Conservation (phyloP, 2,329 filamentous ascomycete genomes). For the Hymenoscyphus linearis region DNA sequence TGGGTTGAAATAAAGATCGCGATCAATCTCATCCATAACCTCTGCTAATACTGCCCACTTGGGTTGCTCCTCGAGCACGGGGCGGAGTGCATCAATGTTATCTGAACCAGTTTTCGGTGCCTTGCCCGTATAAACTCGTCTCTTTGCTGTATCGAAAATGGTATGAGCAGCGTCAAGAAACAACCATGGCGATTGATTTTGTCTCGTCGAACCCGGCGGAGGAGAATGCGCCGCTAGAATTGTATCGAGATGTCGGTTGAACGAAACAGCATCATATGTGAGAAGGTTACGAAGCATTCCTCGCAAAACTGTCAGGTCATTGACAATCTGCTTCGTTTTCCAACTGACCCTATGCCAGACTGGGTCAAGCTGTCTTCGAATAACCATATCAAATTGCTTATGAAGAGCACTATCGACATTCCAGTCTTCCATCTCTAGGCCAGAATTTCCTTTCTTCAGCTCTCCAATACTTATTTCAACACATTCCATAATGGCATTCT, state of each 20-base stretch:
- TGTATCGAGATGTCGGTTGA: constrained; percentile 89
- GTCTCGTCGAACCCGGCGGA: constrained; percentile 76
- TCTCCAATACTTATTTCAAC: constrained; percentile 93
- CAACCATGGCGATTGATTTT: constrained; percentile 91
- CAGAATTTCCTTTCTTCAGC: constrained; percentile 83
- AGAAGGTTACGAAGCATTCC: constrained; percentile 77
- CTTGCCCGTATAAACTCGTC: constrained; percentile 75
- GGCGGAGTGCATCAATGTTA: constrained; percentile 47
- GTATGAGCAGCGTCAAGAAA: constrained; percentile 93
- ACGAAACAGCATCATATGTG: constrained; percentile 82
- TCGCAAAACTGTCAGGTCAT: constrained; percentile 77
- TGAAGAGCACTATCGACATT: constrained; percentile 89
- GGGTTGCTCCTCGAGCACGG: constrained; percentile 87
- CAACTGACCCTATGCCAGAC: constrained; percentile 97
- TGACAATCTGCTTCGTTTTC: constrained; percentile 91
- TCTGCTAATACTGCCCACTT: constrained; percentile 92
- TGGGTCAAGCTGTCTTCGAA: constrained; percentile 85
- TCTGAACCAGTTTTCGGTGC: constrained; percentile 33
- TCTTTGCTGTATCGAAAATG: constrained; percentile 85
- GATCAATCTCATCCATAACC: constrained; percentile 87
- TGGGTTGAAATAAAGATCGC: constrained; percentile 81
- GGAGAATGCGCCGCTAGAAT: constrained; percentile 88
- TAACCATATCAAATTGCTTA: constrained; percentile 83
- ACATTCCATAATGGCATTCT: constrained; percentile 91
- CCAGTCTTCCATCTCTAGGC: constrained; percentile 95